Evolutionary conservation across 2,329 filamentous ascomycete species (phyloP).

Genomic region (Colletotrichum lentis): DNA sequence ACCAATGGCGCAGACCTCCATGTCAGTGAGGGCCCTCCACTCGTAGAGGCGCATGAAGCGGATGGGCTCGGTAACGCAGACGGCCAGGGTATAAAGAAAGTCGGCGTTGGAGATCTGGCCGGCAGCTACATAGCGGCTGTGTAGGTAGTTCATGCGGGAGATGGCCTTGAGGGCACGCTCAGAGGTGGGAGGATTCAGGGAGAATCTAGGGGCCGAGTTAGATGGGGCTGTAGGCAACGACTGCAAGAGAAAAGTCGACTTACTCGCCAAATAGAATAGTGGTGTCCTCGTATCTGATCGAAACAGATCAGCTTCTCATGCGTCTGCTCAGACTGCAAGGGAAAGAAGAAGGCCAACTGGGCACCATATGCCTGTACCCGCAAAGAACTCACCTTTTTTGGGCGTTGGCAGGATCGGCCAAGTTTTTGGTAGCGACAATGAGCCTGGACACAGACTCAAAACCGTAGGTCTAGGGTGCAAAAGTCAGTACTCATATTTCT

Average conservation of each 20-base stretch:
- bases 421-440: conserved; percentile 48
- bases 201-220: conserved; percentile 41
- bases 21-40: conserved; percentile 71
- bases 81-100: conserved; percentile 53
- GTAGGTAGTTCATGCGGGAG: conserved; percentile 53
- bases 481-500: not conserved
- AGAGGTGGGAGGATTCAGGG: conserved; percentile 48
- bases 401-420: conserved; percentile 45
- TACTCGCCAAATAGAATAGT: conserved; percentile 50
- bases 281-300: conserved; percentile 53
- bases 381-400: conserved; percentile 47
- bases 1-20: conserved; percentile 73
- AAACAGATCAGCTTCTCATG: not conserved
- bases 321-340: not conserved
- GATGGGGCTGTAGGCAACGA: not conserved
- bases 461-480: conserved; percentile 49
- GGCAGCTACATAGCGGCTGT: conserved; percentile 48
- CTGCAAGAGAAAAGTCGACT: conserved; percentile 9
- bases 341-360: not conserved
- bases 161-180: conserved; percentile 49
- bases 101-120: conserved; percentile 51
- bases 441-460: conserved; percentile 50
- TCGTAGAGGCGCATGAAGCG: conserved; percentile 72
- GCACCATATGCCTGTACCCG: not conserved
- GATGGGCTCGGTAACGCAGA: conserved; percentile 73